These are phyloP conservation scores for Omphalea diandra DNA, from an alignment of 441 rosid genomes.

Conservation along the genomic window DNA sequence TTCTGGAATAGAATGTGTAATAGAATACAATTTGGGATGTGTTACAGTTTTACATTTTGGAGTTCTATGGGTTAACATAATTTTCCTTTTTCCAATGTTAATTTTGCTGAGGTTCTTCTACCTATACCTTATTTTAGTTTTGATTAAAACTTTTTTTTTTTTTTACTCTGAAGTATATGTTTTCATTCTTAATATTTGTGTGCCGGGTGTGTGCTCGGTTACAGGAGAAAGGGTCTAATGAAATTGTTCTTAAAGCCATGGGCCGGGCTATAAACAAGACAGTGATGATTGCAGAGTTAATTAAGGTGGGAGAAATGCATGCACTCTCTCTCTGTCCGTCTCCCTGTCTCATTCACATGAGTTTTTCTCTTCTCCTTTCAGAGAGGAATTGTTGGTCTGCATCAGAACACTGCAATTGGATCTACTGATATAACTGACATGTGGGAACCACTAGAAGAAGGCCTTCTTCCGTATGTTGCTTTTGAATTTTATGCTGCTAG, in stretches of 20 bases:
- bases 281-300: conserved; percentile 18
- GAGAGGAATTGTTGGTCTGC: conserved; percentile 48
- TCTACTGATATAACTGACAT: conserved; percentile 47
- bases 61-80: not conserved
- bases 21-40: not conserved
- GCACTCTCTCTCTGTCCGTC: not conserved
- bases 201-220: not conserved
- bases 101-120: too few species aligned
- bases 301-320: conserved; percentile 12
- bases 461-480: conserved; percentile 48
- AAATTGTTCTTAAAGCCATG: conserved; percentile 16
- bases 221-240: conserved; percentile 16
- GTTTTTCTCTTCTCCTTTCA: conserved; percentile 15
- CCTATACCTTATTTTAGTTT: not conserved
- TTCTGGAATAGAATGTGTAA: not conserved
- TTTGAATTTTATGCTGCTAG: not conserved
- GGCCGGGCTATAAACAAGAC: conserved; percentile 21
- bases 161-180: not conserved
- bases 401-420: conserved; percentile 39
- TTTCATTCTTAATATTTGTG: too few species aligned
- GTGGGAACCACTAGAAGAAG: conserved; percentile 61
- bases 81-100: not conserved
- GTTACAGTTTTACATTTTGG: not conserved
- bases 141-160: not conserved
- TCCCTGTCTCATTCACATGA: not conserved